A percentile compares a stretch with the other conserved stretches of the same genome.
These are phyloP conservation scores for Hygrophoropsis aurantiaca DNA, from an alignment of 768 basidiomycete genomes.

Conservation along the genomic window DNA sequence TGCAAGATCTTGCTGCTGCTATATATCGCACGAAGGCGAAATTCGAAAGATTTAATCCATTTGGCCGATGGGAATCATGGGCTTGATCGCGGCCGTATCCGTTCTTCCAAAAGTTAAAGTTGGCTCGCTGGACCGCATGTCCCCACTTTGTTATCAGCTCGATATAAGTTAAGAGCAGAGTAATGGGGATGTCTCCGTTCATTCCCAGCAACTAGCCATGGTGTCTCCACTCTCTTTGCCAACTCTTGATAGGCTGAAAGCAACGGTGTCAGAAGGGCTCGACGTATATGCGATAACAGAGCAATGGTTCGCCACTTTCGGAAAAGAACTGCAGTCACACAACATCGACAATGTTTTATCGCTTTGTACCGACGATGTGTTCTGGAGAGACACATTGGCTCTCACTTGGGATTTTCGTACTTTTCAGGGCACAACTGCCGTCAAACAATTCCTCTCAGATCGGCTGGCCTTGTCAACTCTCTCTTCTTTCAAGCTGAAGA, in stretches of 20 bases:
- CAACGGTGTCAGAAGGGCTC: conserved; percentile 16
- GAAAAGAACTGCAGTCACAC: conserved; percentile 8
- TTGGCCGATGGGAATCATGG: too few relatives aligned
- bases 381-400: conserved; percentile 48
- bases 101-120: too few relatives aligned
- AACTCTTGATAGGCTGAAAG: conserved; percentile 25
- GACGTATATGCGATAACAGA: conserved; percentile 21
- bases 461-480: conserved; percentile 21
- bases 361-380: conserved; percentile 30
- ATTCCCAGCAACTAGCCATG: too few relatives aligned
- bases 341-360: conserved; percentile 17
- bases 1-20: too few relatives aligned
- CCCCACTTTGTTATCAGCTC: too few relatives aligned
- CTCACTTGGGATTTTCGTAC: conserved; percentile 53
- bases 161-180: too few relatives aligned
- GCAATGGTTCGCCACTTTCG: conserved; percentile 28
- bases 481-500: conserved; percentile 20
- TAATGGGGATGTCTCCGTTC: too few relatives aligned
- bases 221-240: conserved; percentile 14
- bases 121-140: too few relatives aligned
- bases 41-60: too few relatives aligned
- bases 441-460: conserved; percentile 34
- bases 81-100: too few relatives aligned
- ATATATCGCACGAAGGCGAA: too few relatives aligned
- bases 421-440: conserved; percentile 31